These are phyloP conservation scores for Pyracantha coccinea DNA, from an alignment of 331 rosid genomes.

Conservation along the genomic window DNA sequence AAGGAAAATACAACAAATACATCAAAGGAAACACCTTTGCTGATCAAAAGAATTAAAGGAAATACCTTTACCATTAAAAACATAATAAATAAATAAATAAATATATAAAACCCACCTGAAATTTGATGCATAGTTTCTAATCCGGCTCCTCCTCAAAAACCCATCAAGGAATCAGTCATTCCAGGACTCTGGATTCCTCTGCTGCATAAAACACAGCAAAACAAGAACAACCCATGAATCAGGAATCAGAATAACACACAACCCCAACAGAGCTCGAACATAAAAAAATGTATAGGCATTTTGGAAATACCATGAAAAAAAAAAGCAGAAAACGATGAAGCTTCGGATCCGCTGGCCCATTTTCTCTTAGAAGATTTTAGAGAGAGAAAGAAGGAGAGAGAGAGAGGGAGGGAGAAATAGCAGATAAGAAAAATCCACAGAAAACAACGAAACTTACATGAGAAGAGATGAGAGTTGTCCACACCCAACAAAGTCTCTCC, in stretches of 20 bases:
- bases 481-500: constrained; percentile 29
- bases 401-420: constrained; percentile 25
- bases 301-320: constrained; percentile 4
- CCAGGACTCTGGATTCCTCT: constrained; percentile 13
- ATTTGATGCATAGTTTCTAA: background rate
- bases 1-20: background rate
- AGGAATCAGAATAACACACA: constrained; percentile 5
- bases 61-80: background rate
- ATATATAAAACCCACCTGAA: constrained; percentile 9
- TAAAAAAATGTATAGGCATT: constrained; percentile 11
- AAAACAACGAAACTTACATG: constrained; percentile 50
- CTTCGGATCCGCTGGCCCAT: constrained; percentile 64
- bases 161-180: constrained; percentile 21
- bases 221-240: constrained; percentile 22
- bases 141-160: constrained; percentile 11
- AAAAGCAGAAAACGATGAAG: constrained; percentile 32
- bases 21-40: constrained; percentile 7
- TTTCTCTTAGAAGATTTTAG: constrained; percentile 40
- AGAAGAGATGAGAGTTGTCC: constrained; percentile 46
- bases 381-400: constrained; percentile 25
- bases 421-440: constrained; percentile 28
- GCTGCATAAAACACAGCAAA: constrained; percentile 6
- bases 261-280: constrained; percentile 22
- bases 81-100: background rate
- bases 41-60: background rate